Evolutionary conservation across 2,329 filamentous ascomycete species (phyloP), one percentile per base, ranked within the genome.

Genomic region (Pseudocercospora pini-densiflorae): DNA sequence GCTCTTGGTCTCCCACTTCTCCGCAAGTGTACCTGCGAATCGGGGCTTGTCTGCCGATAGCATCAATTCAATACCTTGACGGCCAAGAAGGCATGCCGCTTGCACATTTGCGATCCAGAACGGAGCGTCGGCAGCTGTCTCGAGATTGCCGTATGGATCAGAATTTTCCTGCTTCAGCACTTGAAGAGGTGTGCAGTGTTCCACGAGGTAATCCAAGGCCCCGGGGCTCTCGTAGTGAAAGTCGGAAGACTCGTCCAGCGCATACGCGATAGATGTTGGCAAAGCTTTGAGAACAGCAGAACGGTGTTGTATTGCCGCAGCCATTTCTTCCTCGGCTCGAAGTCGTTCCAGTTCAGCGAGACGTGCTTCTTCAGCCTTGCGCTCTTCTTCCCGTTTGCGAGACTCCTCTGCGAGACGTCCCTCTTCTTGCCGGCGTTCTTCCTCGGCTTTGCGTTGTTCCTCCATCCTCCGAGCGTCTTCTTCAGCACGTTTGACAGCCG

Each of bases 81-180:
- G 63, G 23, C 72, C 75, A 7, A 78, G 67, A 12, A 77, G 66
- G 3, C 74, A 72, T n/a, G 75, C 74, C 14, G 68, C 74, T 59
- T 76, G 73, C 36, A 72, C 61, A 49, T 77, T 78, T 19, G 75
- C 69, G 5, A 77, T 64, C 71, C 71, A 75, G 8, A 66, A 67
- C 19, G 65, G 64, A 16, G 63, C 45, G 53, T 67, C 64, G 31
- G 57, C 57, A 31, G 60, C 64, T 16, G 69, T 67, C 16, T 55
- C 58, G 5, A 64, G 60, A n/a, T 65, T 59, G 23, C 53, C 63
- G 29, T 60, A 62, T 1, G 63, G 61, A 8, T 64, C 66, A 5
- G 60, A 61, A 24, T 67, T 45, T 9, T 70, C 62, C 19, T 70
- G 65, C 31, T 63, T 63, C 16, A 75, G 45, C 6, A 71, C 70